phyloP scores from a whole-genome alignment of 805 yeast genomes.

The Saccharomycopsis microspora region DNA sequence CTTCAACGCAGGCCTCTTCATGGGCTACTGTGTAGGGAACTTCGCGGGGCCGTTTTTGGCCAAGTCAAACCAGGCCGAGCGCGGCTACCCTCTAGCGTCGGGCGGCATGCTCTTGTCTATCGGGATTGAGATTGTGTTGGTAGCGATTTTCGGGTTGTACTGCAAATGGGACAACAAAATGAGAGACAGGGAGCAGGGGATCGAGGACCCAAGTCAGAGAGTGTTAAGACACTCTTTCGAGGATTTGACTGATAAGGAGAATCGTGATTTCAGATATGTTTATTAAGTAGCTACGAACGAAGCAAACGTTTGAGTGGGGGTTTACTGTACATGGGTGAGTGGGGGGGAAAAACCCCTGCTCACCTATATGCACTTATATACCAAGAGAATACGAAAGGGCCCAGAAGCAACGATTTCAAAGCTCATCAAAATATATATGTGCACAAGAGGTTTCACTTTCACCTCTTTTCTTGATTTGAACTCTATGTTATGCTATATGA shows the following conservation, averaged over 20 bases:
- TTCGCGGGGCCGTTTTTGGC: conserved; percentile 45
- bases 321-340: no score
- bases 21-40: conserved; percentile 49
- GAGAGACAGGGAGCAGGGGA: conserved; percentile 30
- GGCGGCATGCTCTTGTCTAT: conserved; percentile 25
- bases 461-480: no score
- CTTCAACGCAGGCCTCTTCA: conserved; percentile 38
- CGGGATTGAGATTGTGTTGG: conserved; percentile 1
- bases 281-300: conserved; percentile 20
- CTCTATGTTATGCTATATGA: no score
- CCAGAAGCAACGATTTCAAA: no score
- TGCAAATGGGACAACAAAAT: conserved; percentile 37
- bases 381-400: no score
- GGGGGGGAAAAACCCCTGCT: no score
- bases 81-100: conserved; percentile 31
- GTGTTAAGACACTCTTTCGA: conserved; percentile 32
- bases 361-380: no score
- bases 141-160: conserved; percentile 2
- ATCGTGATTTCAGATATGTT: conserved; percentile 44
- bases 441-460: no score
- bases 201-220: conserved; percentile 19
- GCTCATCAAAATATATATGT: no score
- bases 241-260: conserved; percentile 51
- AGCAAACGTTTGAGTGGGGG: no score
- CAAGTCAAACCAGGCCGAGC: conserved; percentile 28